These are phyloP conservation scores for Phytophthora macrochlamydospora DNA, from an alignment of 352 stramenopile genomes.

Conservation along the genomic window DNA sequence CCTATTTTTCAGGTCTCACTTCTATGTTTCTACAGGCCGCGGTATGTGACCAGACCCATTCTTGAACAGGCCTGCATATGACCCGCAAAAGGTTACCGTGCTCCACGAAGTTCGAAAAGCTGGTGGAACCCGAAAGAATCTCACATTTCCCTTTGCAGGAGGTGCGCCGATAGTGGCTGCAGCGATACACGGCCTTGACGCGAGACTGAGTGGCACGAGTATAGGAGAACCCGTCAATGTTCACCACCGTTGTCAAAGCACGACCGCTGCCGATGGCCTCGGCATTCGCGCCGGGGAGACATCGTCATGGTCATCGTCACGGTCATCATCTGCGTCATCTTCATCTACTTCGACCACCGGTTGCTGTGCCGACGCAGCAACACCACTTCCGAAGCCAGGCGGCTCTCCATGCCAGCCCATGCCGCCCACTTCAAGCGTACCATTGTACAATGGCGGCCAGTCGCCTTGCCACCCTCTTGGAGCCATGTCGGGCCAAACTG, in stretches of 20 bases:
- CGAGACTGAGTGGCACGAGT: background rate
- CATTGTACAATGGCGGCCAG: no score
- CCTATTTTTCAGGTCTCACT: no score
- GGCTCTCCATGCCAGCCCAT: no score
- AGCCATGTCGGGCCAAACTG: no score
- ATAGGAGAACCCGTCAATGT: background rate
- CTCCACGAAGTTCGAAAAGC: conserved; percentile 1
- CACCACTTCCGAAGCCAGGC: no score
- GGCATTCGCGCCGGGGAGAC: background rate
- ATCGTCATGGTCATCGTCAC: no score
- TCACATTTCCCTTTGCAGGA: background rate
- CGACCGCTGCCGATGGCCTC: background rate
- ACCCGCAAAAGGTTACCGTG: background rate
- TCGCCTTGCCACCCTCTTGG: no score
- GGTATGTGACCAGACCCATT: background rate
- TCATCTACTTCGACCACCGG: no score
- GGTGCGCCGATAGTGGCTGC: background rate
- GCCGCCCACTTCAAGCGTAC: no score
- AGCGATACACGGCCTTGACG: background rate
- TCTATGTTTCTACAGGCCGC: no score
- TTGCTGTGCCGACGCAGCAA: no score
- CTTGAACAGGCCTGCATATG: background rate
- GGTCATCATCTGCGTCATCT: no score
- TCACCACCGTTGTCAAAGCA: background rate
- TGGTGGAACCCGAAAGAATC: conserved; percentile 14